Evolutionary conservation across 2,329 filamentous ascomycete species (phyloP), one percentile per base, ranked within the genome.

Genomic region (Chaetomium strumarium): DNA sequence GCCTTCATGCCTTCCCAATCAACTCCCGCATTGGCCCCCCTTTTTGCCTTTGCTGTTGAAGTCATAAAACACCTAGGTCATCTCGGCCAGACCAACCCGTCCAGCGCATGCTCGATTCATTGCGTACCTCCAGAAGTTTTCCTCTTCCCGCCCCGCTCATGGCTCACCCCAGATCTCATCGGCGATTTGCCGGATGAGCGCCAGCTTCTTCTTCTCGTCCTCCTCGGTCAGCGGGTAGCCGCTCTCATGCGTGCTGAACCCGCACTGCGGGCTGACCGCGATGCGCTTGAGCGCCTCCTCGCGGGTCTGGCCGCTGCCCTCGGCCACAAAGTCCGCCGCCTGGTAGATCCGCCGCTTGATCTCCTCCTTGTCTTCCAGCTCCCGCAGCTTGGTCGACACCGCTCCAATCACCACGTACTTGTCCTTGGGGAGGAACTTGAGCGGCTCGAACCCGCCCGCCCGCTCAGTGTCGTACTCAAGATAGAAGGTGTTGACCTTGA

Each of bases 161-260:
- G 72, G 66, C 65, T 74, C 70, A 13, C 70, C 71, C 87, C 86
- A 91, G 53, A 90, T 78, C 62, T 85, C 80, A 64, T 90, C 79
- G 2, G 87, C 86, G 62, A 91, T 81, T 60, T 81, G 74, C 58
- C 86, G 78, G 16, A 90, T 84, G 48, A 91, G 70, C 59, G 78
- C 73, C 62, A 91, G 69, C 73, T 90, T 91, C 67, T 78, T 81
- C 70, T 80, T 80, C 83, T 90, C 85, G 56, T 87, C 85, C 42
- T 87, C 79, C 57, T 81, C 73, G 19, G 76, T 78, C 49, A 91
- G 73, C 13, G 81, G 77, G 64, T 91, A 90, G 0, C 86, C 87
- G 62, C 79, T 82, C 60, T 85, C 81, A 65, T 91, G 86, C 34
- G 83, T 88, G 34, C 85, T 87, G 67, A 87, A 87, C 6, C 84